A percentile compares a stretch with the other conserved stretches of the same genome.
Evolutionary conservation across 2,329 filamentous ascomycete species (phyloP).

Genomic region (Trichoderma sp.): DNA sequence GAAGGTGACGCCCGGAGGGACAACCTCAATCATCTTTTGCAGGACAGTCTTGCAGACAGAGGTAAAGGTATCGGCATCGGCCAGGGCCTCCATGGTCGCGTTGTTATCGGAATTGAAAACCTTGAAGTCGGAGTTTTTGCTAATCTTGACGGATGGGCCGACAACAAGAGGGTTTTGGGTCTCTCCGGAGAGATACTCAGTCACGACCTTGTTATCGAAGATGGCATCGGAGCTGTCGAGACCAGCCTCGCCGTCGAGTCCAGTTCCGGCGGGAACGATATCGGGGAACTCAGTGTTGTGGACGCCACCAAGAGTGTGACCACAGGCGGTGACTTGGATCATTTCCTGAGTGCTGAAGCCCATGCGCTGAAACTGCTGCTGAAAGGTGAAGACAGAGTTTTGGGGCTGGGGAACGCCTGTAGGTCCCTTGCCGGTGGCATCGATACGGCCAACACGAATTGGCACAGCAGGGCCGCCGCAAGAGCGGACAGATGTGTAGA

Average conservation of each 20-base stretch:
- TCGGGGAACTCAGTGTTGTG: slow-evolving; percentile 53
- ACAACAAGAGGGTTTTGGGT: slow-evolving; percentile 55
- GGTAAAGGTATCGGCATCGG: slow-evolving; percentile 43
- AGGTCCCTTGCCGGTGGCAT: slow-evolving; percentile 48
- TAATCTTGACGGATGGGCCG: slow-evolving; percentile 44
- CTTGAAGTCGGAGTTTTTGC: slow-evolving; percentile 52
- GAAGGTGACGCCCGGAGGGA: slow-evolving; percentile 50
- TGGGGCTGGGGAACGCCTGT: slow-evolving; percentile 56
- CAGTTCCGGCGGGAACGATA: slow-evolving; percentile 46
- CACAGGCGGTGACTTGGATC: slow-evolving; percentile 60
- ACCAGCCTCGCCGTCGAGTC: slow-evolving; percentile 41
- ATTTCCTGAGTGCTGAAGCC: slow-evolving; percentile 56
- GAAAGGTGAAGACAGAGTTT: slow-evolving; percentile 51
- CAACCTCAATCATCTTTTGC: slow-evolving; percentile 60
- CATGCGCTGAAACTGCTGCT: slow-evolving; percentile 55
- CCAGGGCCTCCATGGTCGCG: slow-evolving; percentile 50
- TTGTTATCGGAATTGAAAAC: slow-evolving; percentile 57
- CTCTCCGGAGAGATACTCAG: slow-evolving; percentile 53
- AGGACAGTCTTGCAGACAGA: slow-evolving; percentile 50
- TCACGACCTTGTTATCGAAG: slow-evolving; percentile 57
- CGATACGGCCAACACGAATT: slow-evolving; percentile 51
- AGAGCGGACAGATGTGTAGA: slow-evolving; percentile 56
- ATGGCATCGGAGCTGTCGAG: slow-evolving; percentile 47
- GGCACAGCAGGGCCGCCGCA: slow-evolving; percentile 57
- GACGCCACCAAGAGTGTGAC: slow-evolving; percentile 60